Evolutionary conservation across 1,284 basidiomycete species (phyloP), one percentile per base, ranked within the genome.

Genomic region (Ganoderma meredithae): DNA sequence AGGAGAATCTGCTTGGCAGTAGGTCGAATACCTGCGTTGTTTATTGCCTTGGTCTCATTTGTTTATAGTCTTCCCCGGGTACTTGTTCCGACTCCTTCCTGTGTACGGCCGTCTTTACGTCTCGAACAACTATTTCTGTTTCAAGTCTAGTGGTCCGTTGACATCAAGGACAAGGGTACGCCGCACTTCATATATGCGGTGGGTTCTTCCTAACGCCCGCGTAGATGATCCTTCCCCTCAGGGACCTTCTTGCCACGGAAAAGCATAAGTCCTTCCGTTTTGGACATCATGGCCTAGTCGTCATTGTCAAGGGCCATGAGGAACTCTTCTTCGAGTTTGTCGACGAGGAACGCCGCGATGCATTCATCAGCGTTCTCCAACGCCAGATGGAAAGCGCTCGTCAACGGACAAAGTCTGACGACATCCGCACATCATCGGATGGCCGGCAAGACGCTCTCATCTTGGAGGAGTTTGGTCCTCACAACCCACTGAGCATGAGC

Each of bases 321-420:
- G 97, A 99, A 77, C 84, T 99, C 2, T 99, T 99, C 83, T 93
- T 99, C 73, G 97, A 99, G 80, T 97, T 99, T 77, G 83, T 86
- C 53, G 91, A 91, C 12, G 86, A 90, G 67, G 89, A 94, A 63
- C 90, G 94, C 63, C 88, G 96, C 41, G 86, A 91, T 69, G 88
- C 91, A 3, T 95, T 97, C 76, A 86, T 93, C 19, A 79, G 79
- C 3, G 83, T 96, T 19, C 83, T 99, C 58, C 90, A 96, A 71
- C 84, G 86, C 41, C 94, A 96, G 77, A 88, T 96, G 77, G 95
- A 97, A 65, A 87, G 88, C 55, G 82, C 89, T n/a, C 85, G 86
- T 66, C 83, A 82, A 66, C 83, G 89, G 13, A 72, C 84, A 9
- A 81, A 79, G 19, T 74, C 80, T 1, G 83, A 84, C 10, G 86